Evolutionary conservation across 1,284 basidiomycete species (phyloP).

Genomic region (Amylostereum areolatum): DNA sequence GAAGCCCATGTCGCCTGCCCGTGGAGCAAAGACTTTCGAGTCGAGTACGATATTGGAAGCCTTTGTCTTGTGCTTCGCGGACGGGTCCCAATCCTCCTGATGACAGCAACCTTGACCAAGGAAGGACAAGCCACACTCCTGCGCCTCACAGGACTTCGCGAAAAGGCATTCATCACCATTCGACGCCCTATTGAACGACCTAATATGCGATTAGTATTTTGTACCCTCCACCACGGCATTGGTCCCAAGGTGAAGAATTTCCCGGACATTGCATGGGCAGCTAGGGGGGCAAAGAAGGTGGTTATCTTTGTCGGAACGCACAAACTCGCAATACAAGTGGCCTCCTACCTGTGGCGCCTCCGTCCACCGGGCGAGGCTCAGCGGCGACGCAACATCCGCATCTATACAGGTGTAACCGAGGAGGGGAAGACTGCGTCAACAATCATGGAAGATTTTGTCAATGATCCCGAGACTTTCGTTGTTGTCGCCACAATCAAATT

Average conservation of each 20-base stretch:
- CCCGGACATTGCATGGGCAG: constrained; percentile 2
- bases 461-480: constrained; percentile 12
- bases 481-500: constrained; percentile 21
- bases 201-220: not conserved
- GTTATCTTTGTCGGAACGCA: not conserved
- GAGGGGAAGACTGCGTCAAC: constrained; percentile 11
- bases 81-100: not conserved
- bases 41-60: not conserved
- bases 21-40: constrained; percentile 1
- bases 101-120: not conserved
- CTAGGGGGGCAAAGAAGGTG: not conserved
- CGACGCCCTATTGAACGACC: not conserved
- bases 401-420: not conserved
- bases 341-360: not conserved
- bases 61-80: not conserved
- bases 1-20: constrained; percentile 3
- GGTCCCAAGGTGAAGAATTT: not conserved
- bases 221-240: constrained; percentile 1
- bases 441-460: constrained; percentile 10
- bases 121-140: constrained; percentile 5
- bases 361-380: not conserved
- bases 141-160: not conserved
- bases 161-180: not conserved
- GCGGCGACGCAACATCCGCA: not conserved
- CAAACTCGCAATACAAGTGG: not conserved